Evolutionary conservation across 2,329 filamentous ascomycete species (phyloP), one percentile per base, ranked within the genome.

Genomic region (Colletotrichum melonis): DNA sequence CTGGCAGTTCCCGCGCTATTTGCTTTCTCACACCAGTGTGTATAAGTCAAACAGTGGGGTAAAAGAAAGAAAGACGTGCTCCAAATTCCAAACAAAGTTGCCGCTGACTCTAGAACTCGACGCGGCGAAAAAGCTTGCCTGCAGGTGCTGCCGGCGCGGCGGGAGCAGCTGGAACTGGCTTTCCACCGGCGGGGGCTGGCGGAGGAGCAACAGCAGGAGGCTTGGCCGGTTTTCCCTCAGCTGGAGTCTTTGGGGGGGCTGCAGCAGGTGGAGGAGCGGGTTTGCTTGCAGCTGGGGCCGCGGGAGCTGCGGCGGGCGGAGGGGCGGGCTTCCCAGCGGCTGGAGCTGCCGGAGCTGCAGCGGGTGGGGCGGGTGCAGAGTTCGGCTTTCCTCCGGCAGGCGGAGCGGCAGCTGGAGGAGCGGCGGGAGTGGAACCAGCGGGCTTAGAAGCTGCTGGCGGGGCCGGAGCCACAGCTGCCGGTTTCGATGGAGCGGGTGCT

Each of bases 301-400:
- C 49, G 1, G 68, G 63, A 2, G 56, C 28, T 3, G 63, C 63
- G 4, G 63, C 63, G 8, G 67, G 24, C 2, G 67, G 62, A 24
- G 62, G 19, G 19, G 62, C 62, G 16, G 68, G 68, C n/a, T 70
- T 70, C 2, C 68, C 42, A 57, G 32, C 68, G 4, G 63, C 63
- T 6, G 68, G 63, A 2, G 63, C 56, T 1, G 56, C 32, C 3
- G 67, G 67, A n/a, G 66, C 22, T 7, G 58, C 67, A 4, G 63
- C 54, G 22, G 35, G 54, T 22, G 63, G 14, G 14, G 14, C 38
- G 14, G 38, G 38, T 42, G 54, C 19, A 52, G 42, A 24, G 52
- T 22, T 26, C 6, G 63, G 52, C 22, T 57, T 65, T 1, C 63
- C 63, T 22, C 30, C 52, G 4, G 62, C 62, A 4, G 62, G 63